Evolutionary conservation across 257 asterid genomes (phyloP).

Genomic region (Nicotiana benthamiana): DNA sequence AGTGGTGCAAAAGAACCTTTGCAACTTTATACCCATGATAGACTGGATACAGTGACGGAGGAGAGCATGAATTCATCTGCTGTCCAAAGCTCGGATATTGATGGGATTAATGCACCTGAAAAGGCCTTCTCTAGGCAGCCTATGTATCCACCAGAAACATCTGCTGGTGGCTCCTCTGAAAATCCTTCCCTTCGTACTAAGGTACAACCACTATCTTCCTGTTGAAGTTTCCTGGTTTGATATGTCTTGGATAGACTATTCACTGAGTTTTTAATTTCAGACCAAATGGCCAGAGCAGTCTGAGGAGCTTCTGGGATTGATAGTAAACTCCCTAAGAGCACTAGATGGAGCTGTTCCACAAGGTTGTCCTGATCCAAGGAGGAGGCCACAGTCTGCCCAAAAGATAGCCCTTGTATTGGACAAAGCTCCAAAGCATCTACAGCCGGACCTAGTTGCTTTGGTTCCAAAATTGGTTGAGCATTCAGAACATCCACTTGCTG

Average conservation of each 20-base stretch:
- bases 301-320: constrained; percentile 97
- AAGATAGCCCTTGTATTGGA: constrained; percentile 86
- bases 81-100: constrained; percentile 68
- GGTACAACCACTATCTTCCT: constrained; percentile 34
- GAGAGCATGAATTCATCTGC: constrained; percentile 51
- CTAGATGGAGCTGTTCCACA: constrained; percentile 96
- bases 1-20: constrained; percentile 42
- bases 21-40: constrained; percentile 40
- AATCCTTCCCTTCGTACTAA: constrained; percentile 60
- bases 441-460: constrained; percentile 77
- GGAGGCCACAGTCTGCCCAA: constrained; percentile 95
- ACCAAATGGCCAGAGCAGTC: constrained; percentile 99
- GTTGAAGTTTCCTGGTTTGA: constrained; percentile 10
- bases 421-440: constrained; percentile 94
- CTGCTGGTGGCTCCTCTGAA: constrained; percentile 58
- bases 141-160: constrained; percentile 70
- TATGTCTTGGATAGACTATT: constrained; percentile 15
- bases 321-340: constrained; percentile 91
- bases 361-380: constrained; percentile 94
- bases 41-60: constrained; percentile 51
- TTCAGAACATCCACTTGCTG: constrained; percentile 95
- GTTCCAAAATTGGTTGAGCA: constrained; percentile 88
- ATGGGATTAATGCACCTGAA: constrained; percentile 19
- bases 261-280: constrained; percentile 35
- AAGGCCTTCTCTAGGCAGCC: constrained; percentile 45